phyloP scores from a whole-genome alignment of 306 rosid genomes.

The Gastrolobium bilobum region DNA sequence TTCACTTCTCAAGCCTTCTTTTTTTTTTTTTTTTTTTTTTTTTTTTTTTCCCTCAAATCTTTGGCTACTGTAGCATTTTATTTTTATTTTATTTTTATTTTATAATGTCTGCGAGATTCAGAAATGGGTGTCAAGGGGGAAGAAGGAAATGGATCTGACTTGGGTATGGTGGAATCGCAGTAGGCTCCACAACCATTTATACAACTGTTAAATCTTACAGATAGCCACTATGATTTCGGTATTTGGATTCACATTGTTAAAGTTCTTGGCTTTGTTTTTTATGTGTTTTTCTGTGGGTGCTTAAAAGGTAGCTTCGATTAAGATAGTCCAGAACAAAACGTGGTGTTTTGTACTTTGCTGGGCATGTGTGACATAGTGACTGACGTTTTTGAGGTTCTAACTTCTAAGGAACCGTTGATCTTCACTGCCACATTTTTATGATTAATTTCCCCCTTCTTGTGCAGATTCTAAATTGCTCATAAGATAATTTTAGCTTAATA shows the following conservation, averaged over 20 bases:
- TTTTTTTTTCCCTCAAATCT: neutral
- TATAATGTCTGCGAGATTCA: slow-evolving; percentile 48
- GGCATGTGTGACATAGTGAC: neutral
- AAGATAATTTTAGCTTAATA: neutral
- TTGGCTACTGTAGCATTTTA: slow-evolving; percentile 26
- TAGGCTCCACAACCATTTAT: slow-evolving; percentile 79
- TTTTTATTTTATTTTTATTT: neutral
- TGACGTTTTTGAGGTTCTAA: slow-evolving; percentile 42
- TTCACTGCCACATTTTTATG: neutral
- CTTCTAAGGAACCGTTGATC: neutral
- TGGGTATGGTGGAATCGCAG: slow-evolving; percentile 62
- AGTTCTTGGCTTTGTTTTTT: neutral
- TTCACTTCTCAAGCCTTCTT: neutral
- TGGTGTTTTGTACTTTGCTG: slow-evolving; percentile 44
- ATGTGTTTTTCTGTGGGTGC: slow-evolving; percentile 12
- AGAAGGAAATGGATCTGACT: slow-evolving; percentile 71
- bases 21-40: slow-evolving; percentile 3
- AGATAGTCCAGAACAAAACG: slow-evolving; percentile 43
- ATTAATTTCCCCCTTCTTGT: neutral
- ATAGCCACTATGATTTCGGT: slow-evolving; percentile 53
- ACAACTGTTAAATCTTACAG: slow-evolving; percentile 51
- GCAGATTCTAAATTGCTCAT: neutral
- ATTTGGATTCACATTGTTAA: slow-evolving; percentile 55
- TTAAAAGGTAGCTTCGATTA: slow-evolving; percentile 37
- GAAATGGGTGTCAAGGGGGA: slow-evolving; percentile 64